Evolutionary conservation across 1,284 basidiomycete species (phyloP), one percentile per base, ranked within the genome.

Genomic region (Abortiporus biennis): DNA sequence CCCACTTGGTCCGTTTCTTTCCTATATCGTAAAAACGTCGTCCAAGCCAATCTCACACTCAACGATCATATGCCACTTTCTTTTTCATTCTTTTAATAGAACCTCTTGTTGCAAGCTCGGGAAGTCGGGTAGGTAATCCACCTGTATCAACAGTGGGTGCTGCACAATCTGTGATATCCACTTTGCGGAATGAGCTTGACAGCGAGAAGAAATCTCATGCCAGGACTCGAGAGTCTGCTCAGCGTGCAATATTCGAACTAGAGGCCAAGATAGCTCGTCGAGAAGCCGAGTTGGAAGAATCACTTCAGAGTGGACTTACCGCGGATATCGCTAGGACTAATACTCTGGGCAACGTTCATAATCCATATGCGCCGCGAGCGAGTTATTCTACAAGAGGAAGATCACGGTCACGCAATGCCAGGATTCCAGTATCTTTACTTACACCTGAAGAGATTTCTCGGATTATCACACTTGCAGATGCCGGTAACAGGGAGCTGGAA

Each of bases 181-280:
- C 59, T 4, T 57, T 78, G 9, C 65, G 66, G 17, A 57, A 46
- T n/a, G 68, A 74, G 45, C 65, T 73, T 16, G 66, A 68, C 16
- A 47, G 58, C 0, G 79, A 80, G 51, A 65, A 68, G 2, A 54
- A 51, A 25, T 65, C 67, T 0, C 76, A 77, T 47, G 49, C 50
- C 6, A 58, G 57, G 12, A 69, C 66, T 1, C 63, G 60, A 9
- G 59, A 66, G 29, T 55, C 61, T 6, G 64, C 68, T 0, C 71
- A 74, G 40, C 52, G 60, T 1, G 66, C 67, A 34, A 67, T 77
- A 25, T 54, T 67, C 5, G 56, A 63, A 9, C 65, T 83, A 2
- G 68, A 75, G 42, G 74, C 78, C 1, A 71, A 72, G 52, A 56
- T 82, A 3, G 74, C 78, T 0, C 66, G 67, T 4, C 66, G 78